A percentile compares a stretch with the other conserved stretches of the same genome.
Conservation (phyloP, 345 rosid species). For the Hirschfeldia incana region DNA sequence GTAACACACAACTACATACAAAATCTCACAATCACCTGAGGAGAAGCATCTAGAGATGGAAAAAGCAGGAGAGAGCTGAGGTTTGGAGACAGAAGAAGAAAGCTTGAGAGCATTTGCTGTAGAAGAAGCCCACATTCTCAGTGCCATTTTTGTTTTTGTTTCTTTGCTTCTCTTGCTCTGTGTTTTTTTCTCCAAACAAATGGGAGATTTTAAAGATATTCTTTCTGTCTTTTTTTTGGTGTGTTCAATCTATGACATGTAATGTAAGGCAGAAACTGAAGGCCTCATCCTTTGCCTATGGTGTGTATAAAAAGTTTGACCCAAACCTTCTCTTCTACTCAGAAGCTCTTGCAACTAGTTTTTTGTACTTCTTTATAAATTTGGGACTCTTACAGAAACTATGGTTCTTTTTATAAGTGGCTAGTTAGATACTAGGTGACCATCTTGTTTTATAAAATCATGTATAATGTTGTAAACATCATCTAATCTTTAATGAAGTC, state of each 20-base stretch:
- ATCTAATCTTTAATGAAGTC: too few relatives aligned
- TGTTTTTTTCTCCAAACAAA: constrained; percentile 17
- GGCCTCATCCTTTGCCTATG: constrained; percentile 62
- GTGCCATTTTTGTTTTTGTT: constrained; percentile 50
- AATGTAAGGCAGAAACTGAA: constrained; percentile 70
- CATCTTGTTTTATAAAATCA: too few relatives aligned
- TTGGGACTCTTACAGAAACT: neutral
- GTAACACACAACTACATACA: neutral
- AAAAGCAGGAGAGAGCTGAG: constrained; percentile 47
- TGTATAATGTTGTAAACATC: too few relatives aligned
- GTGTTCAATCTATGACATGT: constrained; percentile 51
- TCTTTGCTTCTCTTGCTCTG: constrained; percentile 8
- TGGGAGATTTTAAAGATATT: constrained; percentile 12
- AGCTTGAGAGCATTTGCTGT: constrained; percentile 76
- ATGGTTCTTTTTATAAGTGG: neutral
- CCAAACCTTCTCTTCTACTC: constrained; percentile 12
- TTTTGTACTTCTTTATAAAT: neutral
- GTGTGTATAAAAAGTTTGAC: constrained; percentile 18
- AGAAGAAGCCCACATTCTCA: constrained; percentile 90
- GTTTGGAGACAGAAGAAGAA: constrained; percentile 46
- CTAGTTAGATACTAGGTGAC: neutral
- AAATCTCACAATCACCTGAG: constrained; percentile 43
- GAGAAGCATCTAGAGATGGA: constrained; percentile 86
- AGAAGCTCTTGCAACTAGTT: constrained; percentile 7
- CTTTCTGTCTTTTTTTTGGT: neutral